Base-by-base conservation (phyloP, 257 asterid genomes). In the Ophiorrhiza pumila region DNA sequence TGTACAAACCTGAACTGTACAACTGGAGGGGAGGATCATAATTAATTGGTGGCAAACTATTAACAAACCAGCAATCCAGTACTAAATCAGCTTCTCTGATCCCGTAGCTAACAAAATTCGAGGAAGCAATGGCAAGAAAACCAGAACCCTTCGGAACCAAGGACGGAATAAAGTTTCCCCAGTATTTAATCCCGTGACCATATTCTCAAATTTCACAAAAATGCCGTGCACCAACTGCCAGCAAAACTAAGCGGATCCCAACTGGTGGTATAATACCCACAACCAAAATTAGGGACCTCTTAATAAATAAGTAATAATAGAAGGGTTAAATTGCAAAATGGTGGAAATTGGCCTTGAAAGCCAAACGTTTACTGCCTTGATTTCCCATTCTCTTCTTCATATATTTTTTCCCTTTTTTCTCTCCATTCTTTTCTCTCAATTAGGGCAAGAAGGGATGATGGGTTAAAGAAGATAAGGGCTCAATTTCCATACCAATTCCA, bases 1-100 rank as follows among this genome's bases (percentile, higher is more conserved):
- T 80, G 74, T 98, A 94, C 37, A 91, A 78, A 0, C 99, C 98
- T 0, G 99, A 98, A 71, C 98, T 94, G 71, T 97, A 94, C 70
- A 94, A 72, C 93, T 94, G 89, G 89, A 94, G 68, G 0, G 99
- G 99, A 39, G 99, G 99, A 79, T 88, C 94, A 69, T 87, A 88
- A 76, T 80, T 78, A 6, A 68, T 69, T 10, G 82, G 77, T 0
- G 87, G 79, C 0, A 83, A 76, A 4, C 81, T 72, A 61, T 83
- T 80, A 0, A 91, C 70, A 49, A 83, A 92, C 97, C 97, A 95
- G 71, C 99, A 95, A 77, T 87, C 96, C 65, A 95, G 95, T 7
- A 92, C 97, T 11, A 95, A 81, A 83, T 94, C 99, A 47, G 85
- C 74, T 77, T 94, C 99, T 68, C 99, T 79, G 34, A 91, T 86